A percentile compares a stretch with the other conserved stretches of the same genome.
phyloP scores from a whole-genome alignment of 2,329 filamentous ascomycete species.

The Parastagonospora avenae region DNA sequence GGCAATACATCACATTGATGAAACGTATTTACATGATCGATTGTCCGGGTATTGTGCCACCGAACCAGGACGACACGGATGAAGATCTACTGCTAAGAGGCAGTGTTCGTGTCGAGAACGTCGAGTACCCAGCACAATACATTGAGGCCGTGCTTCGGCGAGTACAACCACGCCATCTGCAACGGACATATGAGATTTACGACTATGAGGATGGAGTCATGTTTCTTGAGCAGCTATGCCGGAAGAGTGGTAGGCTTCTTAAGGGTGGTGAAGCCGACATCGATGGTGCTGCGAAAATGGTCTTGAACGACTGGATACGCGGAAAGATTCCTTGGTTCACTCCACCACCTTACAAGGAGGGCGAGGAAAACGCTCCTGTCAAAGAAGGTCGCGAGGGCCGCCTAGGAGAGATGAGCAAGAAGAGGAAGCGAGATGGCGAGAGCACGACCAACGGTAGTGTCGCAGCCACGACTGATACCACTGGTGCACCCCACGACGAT shows the following conservation, averaged over 20 bases:
- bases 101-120: constrained; percentile 92
- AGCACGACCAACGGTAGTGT: constrained; percentile 32
- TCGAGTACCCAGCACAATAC: constrained; percentile 95
- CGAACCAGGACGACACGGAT: constrained; percentile 80
- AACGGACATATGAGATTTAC: constrained; percentile 88
- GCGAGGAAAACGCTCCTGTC: constrained; percentile 24
- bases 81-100: constrained; percentile 88
- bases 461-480: constrained; percentile 20
- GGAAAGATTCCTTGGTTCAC: constrained; percentile 98
- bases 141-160: constrained; percentile 80
- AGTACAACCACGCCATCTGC: constrained; percentile 85
- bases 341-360: constrained; percentile 66
- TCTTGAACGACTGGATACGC: constrained; percentile 92
- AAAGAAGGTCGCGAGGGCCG: constrained; percentile 73
- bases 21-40: constrained; percentile 95
- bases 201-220: constrained; percentile 75
- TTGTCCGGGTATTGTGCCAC: constrained; percentile 94
- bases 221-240: constrained; percentile 84
- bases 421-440: constrained; percentile 67
- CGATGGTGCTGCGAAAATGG: constrained; percentile 94
- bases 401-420: constrained; percentile 80
- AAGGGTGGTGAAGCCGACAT: constrained; percentile 94
- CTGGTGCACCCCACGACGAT: constrained; percentile 15
- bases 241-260: constrained; percentile 83
- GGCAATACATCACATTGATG: constrained; percentile 97